A percentile compares a stretch with the other conserved stretches of the same genome.
These are phyloP conservation scores for Candida ulmi DNA, from an alignment of 805 yeast genomes.

Conservation along the genomic window DNA sequence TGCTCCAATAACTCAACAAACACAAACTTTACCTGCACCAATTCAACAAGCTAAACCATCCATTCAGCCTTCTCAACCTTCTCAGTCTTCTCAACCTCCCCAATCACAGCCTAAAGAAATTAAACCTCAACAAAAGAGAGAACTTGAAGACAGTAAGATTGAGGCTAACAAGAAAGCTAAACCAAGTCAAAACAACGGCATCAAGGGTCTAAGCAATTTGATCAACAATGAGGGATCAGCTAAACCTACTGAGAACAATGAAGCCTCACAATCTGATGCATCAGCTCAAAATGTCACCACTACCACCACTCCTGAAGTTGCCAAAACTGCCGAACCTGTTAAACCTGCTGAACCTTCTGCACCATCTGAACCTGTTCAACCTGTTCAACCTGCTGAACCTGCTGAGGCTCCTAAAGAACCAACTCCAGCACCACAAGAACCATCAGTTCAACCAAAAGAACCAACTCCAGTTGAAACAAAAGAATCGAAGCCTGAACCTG, in stretches of 20 bases:
- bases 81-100: background rate
- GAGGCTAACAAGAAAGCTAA: slow-evolving; percentile 7
- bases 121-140: slow-evolving; percentile 7
- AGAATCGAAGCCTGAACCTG: slow-evolving; percentile 1
- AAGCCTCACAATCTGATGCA: too few species aligned
- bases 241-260: background rate
- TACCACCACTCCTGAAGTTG: too few species aligned
- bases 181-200: slow-evolving; percentile 1
- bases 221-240: background rate
- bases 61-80: background rate
- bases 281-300: too few species aligned
- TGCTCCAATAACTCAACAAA: background rate
- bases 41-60: background rate
- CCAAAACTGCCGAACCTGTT: too few species aligned
- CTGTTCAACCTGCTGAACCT: too few species aligned
- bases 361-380: background rate
- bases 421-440: background rate
- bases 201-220: too few species aligned
- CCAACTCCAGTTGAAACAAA: background rate
- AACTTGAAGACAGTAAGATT: slow-evolving; percentile 3
- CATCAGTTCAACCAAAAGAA: slow-evolving; percentile 1
- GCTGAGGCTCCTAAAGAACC: background rate
- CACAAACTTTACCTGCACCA: background rate
- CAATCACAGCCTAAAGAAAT: background rate
- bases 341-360: background rate